These are phyloP conservation scores for Emergomyces africanus DNA, from an alignment of 2,329 filamentous ascomycete genomes.

Conservation along the genomic window DNA sequence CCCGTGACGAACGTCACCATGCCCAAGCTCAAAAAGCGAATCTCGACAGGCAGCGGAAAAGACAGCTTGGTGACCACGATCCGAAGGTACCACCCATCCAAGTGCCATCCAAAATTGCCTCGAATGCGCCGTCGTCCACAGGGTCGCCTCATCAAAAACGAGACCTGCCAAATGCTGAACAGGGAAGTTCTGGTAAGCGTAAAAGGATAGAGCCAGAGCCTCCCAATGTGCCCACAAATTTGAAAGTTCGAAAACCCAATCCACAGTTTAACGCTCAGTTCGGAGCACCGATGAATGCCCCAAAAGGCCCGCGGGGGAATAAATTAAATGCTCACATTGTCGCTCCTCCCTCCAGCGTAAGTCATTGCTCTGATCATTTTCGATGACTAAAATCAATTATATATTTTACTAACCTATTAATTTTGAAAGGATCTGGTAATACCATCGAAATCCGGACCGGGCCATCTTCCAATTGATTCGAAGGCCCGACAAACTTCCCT, in stretches of 20 bases:
- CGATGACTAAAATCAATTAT: background rate
- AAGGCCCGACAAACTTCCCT: background rate
- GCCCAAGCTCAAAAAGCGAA: conserved; percentile 21
- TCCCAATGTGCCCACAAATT: conserved; percentile 14
- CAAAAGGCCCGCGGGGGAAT: conserved; percentile 11
- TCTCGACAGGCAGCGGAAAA: conserved; percentile 26
- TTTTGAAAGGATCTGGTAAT: conserved; percentile 24
- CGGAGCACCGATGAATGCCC: conserved; percentile 13
- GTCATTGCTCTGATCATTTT: conserved; percentile 5
- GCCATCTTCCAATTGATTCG: conserved; percentile 15
- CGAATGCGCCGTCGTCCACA: conserved; percentile 1
- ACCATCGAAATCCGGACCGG: conserved; percentile 26
- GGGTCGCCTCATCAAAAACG: background rate
- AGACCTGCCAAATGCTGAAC: background rate
- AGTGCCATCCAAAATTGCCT: conserved; percentile 14
- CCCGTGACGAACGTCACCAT: conserved; percentile 26
- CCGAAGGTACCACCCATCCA: conserved; percentile 31
- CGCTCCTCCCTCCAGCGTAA: conserved; percentile 13
- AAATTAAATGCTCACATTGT: conserved; percentile 13
- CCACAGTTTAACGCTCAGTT: conserved; percentile 6
- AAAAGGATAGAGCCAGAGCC: conserved; percentile 20
- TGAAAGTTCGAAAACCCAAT: conserved; percentile 18
- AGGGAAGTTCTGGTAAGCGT: conserved; percentile 16
- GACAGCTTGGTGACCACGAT: conserved; percentile 33
- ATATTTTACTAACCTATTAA: background rate